These are phyloP conservation scores for Bolboschoenus planiculmis DNA, from an alignment of 176 grass and related monocot genomes.

Conservation along the genomic window DNA sequence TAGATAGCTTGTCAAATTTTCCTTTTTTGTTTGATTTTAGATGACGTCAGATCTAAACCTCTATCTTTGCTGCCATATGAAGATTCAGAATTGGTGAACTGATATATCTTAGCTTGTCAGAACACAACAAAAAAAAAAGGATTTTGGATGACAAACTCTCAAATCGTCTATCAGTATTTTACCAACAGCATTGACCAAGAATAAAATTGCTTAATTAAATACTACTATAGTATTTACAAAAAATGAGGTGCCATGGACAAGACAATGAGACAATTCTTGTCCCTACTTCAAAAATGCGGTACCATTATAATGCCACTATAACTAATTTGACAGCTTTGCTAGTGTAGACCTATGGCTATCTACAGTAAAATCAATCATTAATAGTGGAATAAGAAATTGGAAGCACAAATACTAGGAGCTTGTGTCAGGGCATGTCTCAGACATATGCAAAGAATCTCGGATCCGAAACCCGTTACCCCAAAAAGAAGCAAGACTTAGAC, in stretches of 20 bases:
- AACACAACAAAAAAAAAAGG: neutral
- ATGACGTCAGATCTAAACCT: too few species aligned
- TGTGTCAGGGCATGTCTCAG: constrained; percentile 5
- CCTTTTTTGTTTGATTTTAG: too few species aligned
- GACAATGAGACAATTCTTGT: neutral
- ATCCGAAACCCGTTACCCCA: constrained; percentile 69
- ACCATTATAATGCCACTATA: neutral
- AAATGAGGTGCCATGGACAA: neutral
- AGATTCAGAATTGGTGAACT: too few species aligned
- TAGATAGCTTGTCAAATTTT: too few species aligned
- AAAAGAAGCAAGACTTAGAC: constrained; percentile 72
- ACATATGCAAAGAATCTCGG: constrained; percentile 26
- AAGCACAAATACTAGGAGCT: neutral
- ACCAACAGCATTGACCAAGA: neutral
- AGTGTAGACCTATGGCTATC: constrained; percentile 8
- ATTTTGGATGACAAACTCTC: neutral
- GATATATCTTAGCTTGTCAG: too few species aligned
- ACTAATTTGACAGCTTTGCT: constrained; percentile 10
- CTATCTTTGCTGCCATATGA: too few species aligned
- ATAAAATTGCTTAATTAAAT: neutral
- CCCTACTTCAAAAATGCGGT: constrained; percentile 5
- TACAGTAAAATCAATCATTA: constrained; percentile 20
- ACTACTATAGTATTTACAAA: constrained; percentile 12
- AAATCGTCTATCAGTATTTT: neutral
- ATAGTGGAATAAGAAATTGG: neutral